Base-by-base conservation (phyloP, 148 eudicot genomes). In the Gaultheria prostrata region DNA sequence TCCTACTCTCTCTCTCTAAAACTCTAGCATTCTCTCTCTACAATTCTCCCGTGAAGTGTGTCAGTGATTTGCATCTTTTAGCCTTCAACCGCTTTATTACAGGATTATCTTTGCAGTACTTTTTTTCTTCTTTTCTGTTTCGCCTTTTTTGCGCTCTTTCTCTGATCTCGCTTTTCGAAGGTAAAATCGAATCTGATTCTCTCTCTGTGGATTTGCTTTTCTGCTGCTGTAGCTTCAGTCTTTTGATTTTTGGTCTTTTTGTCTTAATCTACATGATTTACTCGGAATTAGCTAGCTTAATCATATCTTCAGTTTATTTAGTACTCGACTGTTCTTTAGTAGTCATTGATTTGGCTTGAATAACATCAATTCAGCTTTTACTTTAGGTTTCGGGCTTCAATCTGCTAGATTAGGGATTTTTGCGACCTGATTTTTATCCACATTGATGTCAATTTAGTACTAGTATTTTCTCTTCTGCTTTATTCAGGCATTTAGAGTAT, bases 131-230 rank as follows among this genome's bases (percentile, higher is more conserved):
- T 39, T 39, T 26, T 32, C 12, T 35, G 56, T 78, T 12, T 75
- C 20, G 14, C 67, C 53, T 80, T 57, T 80, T 57, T 59, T 75
- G 73, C 81, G n/a, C 53, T 77, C 73, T 81, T 21, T 67, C 20
- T 74, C 76, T 24, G 86, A 80, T 80, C 86, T 85, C 84, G 77
- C 86, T 85, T 85, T 85, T 76, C 57, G 76, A 56, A 84, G 59
- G 73, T 71, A 71, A 21, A 61, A 35, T 69, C 26, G 80, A 83
- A 50, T 84, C 85, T 84, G 50, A 21, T 39, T 61, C 17, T 63
- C 76, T 61, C 57, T 83, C 53, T 84, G 30, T 71, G 46, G 43
- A 79, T 77, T 78, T 79, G 32, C 46, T 79, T 21, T 32, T 26
- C 53, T 57, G 48, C 59, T 82, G 28, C 77, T 63, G 3, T 76